Percentiles rank a stretch among this genome's conserved stretches.
phyloP scores from a whole-genome alignment of 23 red algal genomes.

The Gracilaria caudata region DNA sequence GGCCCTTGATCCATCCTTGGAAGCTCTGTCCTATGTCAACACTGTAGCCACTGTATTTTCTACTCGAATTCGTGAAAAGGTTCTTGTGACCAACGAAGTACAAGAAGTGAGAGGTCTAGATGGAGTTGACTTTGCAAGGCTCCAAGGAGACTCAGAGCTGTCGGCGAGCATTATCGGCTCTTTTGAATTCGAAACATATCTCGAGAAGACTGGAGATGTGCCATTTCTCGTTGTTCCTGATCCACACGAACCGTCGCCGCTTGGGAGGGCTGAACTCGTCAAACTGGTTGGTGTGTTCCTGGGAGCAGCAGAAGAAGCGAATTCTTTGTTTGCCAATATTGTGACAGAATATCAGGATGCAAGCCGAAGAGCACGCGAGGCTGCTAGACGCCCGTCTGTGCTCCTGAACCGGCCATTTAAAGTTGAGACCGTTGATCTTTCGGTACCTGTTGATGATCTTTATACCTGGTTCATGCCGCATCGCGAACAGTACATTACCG shows the following conservation, averaged over 20 bases:
- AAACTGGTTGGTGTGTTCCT: constrained; percentile 71
- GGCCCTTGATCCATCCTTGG: background rate
- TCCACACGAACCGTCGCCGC: constrained; percentile 14
- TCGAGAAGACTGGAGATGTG: background rate
- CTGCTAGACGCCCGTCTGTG: constrained; percentile 63
- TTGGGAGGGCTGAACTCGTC: constrained; percentile 66
- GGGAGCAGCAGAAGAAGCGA: constrained; percentile 9
- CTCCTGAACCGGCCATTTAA: constrained; percentile 43
- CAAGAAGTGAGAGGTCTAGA: background rate
- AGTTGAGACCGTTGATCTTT: background rate
- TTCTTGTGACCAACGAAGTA: background rate
- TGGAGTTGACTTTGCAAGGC: background rate
- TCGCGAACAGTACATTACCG: constrained; percentile 22
- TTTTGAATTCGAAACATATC: background rate
- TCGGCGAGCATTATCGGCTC: background rate
- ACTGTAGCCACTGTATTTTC: background rate
- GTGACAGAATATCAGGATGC: constrained; percentile 38
- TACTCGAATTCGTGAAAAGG: background rate
- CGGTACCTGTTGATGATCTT: background rate
- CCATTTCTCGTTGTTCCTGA: constrained; percentile 58
- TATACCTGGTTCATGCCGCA: constrained; percentile 16
- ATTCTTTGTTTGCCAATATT: constrained; percentile 38
- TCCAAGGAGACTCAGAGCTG: background rate
- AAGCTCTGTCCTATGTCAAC: constrained; percentile 14
- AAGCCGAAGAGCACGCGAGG: background rate